phyloP scores from a whole-genome alignment of 2,329 filamentous ascomycete genomes.

The Alternaria incomplexa region DNA sequence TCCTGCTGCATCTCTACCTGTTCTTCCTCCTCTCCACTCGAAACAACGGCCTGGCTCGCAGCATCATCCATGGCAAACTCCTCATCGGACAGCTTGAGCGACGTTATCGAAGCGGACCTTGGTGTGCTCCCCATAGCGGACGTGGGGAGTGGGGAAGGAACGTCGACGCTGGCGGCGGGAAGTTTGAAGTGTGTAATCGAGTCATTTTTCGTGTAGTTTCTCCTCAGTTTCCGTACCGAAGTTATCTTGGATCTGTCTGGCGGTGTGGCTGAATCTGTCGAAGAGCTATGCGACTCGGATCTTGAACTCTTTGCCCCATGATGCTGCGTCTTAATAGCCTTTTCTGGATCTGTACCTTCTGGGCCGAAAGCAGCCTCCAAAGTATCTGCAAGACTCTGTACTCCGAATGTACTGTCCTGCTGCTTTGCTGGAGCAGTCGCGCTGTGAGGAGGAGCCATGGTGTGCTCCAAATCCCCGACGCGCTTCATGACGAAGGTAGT shows the following conservation, averaged over 20 bases:
- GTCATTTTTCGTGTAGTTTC: conserved; percentile 30
- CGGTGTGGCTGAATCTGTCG: conserved; percentile 21
- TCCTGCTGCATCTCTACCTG: conserved; percentile 44
- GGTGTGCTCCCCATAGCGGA: conserved; percentile 64
- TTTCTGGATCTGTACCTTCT: conserved; percentile 34
- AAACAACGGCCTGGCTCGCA: conserved; percentile 61
- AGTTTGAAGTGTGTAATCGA: conserved; percentile 34
- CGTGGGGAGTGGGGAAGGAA: conserved; percentile 53
- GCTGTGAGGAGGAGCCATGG: conserved; percentile 33
- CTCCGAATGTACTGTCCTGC: conserved; percentile 60
- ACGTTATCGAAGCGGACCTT: conserved; percentile 65
- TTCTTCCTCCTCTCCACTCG: conserved; percentile 62
- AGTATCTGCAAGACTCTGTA: conserved; percentile 63
- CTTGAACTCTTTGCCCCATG: conserved; percentile 38
- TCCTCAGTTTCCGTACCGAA: conserved; percentile 27
- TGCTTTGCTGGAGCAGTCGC: conserved; percentile 18
- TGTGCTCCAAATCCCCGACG: conserved; percentile 57
- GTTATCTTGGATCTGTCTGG: conserved; percentile 28
- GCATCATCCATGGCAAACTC: conserved; percentile 61
- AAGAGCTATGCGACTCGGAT: conserved; percentile 30
- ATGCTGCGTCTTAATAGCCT: conserved; percentile 31
- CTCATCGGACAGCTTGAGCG: conserved; percentile 64
- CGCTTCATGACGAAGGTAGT: conserved; percentile 67
- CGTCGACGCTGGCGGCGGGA: conserved; percentile 20
- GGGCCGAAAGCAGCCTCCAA: conserved; percentile 52